These are phyloP conservation scores for Blakeslea trispora DNA, from an alignment of 371 early-diverging fungal genomes.

Conservation along the genomic window DNA sequence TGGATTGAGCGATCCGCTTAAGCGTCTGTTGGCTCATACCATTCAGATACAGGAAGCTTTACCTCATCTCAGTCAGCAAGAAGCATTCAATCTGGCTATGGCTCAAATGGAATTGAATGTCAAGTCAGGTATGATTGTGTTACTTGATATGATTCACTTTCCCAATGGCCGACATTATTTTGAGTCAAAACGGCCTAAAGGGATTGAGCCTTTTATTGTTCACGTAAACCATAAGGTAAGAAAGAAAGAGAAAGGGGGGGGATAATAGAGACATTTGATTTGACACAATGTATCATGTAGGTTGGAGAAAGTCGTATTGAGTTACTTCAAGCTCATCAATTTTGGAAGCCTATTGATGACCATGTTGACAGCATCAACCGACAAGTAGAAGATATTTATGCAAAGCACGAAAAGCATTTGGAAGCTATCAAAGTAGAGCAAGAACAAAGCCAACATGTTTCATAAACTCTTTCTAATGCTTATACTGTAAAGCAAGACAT, in stretches of 20 bases:
- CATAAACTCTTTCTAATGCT: no score
- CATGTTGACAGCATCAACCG: slow-evolving; percentile 5
- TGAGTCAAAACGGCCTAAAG: slow-evolving; percentile 9
- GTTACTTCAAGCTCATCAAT: slow-evolving; percentile 9
- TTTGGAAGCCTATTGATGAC: slow-evolving; percentile 20
- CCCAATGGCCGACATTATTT: slow-evolving; percentile 24
- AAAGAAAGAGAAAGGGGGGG: no score
- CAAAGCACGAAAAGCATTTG: neutral
- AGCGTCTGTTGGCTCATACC: slow-evolving; percentile 15
- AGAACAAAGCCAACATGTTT: no score
- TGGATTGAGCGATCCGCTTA: neutral
- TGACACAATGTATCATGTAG: slow-evolving; percentile 5
- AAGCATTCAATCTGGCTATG: slow-evolving; percentile 25
- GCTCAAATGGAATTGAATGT: slow-evolving; percentile 15
- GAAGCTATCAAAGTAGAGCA: no score
- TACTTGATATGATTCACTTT: slow-evolving; percentile 28
- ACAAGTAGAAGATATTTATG: slow-evolving; percentile 17
- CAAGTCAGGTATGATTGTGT: slow-evolving; percentile 20
- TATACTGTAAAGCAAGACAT: no score
- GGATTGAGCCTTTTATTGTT: slow-evolving; percentile 24
- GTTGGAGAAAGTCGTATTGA: slow-evolving; percentile 14
- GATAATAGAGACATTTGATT: neutral
- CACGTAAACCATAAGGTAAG: slow-evolving; percentile 29
- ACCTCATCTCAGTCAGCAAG: slow-evolving; percentile 7
- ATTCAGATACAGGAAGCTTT: slow-evolving; percentile 17